Evolutionary conservation across 129 eudicot species (phyloP).

Genomic region (Erigeron canadensis): DNA sequence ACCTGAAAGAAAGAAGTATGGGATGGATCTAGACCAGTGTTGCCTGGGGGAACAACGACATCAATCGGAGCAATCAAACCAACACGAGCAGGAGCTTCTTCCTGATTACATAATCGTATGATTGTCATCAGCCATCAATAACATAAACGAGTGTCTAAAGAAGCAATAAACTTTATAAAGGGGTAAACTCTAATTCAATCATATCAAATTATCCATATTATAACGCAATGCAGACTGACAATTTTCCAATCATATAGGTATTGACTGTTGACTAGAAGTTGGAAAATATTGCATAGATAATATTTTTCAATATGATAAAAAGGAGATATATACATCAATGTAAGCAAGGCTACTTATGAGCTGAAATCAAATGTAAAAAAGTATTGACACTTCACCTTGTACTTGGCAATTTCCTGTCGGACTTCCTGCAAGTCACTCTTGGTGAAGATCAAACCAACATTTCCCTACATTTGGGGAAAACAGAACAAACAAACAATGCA

Average conservation of each 20-base stretch:
- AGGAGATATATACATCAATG: constrained; percentile 22
- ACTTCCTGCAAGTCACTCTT: constrained; percentile 64
- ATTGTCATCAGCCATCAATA: too few relatives aligned
- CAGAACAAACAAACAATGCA: neutral
- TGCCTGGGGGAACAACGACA: constrained; percentile 9
- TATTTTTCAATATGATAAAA: too few relatives aligned
- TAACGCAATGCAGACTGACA: too few relatives aligned
- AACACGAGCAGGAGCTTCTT: constrained; percentile 27
- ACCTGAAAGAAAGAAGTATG: constrained; percentile 12
- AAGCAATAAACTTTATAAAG: too few relatives aligned
- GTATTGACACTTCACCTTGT: constrained; percentile 1
- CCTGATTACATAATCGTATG: constrained; percentile 23
- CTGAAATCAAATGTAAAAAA: neutral
- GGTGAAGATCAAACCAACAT: constrained; percentile 63
- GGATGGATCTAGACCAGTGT: constrained; percentile 9
- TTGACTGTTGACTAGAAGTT: too few relatives aligned
- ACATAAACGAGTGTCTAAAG: too few relatives aligned
- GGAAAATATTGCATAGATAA: too few relatives aligned
- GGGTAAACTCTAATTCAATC: too few relatives aligned
- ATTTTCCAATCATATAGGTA: too few relatives aligned
- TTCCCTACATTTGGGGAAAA: constrained; percentile 34
- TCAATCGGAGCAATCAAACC: constrained; percentile 2
- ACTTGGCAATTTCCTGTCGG: constrained; percentile 47
- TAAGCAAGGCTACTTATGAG: too few relatives aligned
- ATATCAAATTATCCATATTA: too few relatives aligned